Conservation (phyloP, 352 stramenopile genomes). For the Pythium guiyangense region DNA sequence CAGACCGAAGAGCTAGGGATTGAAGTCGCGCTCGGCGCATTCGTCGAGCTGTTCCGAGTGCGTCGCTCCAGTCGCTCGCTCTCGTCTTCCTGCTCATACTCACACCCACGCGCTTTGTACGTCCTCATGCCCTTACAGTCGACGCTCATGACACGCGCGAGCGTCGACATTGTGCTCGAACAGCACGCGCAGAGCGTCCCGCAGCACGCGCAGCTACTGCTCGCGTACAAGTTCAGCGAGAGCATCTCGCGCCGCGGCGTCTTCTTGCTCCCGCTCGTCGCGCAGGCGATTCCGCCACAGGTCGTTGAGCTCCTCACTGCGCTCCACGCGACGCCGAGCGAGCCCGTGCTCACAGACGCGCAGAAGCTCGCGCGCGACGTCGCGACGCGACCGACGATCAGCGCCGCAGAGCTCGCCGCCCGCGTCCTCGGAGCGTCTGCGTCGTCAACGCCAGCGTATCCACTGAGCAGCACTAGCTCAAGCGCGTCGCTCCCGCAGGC, state of each 20-base stretch:
- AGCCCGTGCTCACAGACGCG: slow-evolving; percentile 25
- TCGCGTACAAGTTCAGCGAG: slow-evolving; percentile 65
- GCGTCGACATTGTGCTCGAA: slow-evolving; percentile 33
- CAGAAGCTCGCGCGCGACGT: slow-evolving; percentile 17
- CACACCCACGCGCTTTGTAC: no score
- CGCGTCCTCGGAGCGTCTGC: no score
- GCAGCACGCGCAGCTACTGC: slow-evolving; percentile 21
- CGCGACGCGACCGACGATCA: background rate
- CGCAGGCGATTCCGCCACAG: slow-evolving; percentile 15
- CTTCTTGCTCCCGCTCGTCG: slow-evolving; percentile 38
- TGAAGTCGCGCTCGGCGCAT: slow-evolving; percentile 30
- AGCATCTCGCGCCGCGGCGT: slow-evolving; percentile 44
- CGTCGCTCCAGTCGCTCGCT: background rate
- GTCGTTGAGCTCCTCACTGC: slow-evolving; percentile 34
- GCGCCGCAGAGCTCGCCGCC: background rate
- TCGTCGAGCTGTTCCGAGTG: slow-evolving; percentile 35
- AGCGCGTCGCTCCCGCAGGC: no score
- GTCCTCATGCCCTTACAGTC: slow-evolving; percentile 21
- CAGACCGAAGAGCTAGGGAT: slow-evolving; percentile 60
- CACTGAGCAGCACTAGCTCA: background rate
- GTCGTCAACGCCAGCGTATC: background rate
- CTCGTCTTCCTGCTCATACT: no score
- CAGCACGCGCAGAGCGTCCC: slow-evolving; percentile 4
- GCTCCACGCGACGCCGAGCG: slow-evolving; percentile 28
- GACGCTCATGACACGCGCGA: slow-evolving; percentile 31